Conservation (phyloP, 2,329 filamentous ascomycete genomes). For the Penicillium olsonii region DNA sequence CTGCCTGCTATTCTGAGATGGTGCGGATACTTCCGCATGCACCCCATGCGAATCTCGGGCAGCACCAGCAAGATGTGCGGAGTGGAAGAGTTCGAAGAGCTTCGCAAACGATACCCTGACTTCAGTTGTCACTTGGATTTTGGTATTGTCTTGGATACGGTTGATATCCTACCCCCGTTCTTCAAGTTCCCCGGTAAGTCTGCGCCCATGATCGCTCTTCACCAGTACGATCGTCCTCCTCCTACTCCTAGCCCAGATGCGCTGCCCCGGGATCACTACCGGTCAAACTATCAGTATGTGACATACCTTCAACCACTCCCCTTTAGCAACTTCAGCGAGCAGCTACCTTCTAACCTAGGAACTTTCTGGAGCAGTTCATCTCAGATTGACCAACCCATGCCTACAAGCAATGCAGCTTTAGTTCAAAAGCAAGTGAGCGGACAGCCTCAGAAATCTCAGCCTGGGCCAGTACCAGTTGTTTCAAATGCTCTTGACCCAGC, state of each 20-base stretch:
- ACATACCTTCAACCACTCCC: conserved; percentile 10
- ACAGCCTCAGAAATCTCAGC: no score
- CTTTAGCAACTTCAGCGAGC: neutral
- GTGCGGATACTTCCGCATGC: conserved; percentile 7
- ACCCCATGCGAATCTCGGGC: neutral
- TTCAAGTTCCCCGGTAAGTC: neutral
- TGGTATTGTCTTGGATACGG: conserved; percentile 1
- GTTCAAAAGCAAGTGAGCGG: no score
- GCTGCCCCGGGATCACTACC: neutral
- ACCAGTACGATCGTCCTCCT: neutral
- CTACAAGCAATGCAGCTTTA: no score
- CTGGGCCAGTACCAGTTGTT: no score
- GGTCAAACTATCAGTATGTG: conserved; percentile 10
- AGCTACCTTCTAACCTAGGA: neutral
- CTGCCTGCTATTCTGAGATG: conserved; percentile 9
- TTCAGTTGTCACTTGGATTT: neutral
- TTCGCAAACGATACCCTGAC: neutral
- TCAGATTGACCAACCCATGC: no score
- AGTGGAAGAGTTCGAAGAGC: neutral
- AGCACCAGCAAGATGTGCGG: neutral
- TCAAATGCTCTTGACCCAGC: no score
- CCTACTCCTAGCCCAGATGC: neutral
- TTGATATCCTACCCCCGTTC: neutral
- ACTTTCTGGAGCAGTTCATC: no score
- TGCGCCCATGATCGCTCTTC: neutral